Evolutionary conservation across 2,329 filamentous ascomycete genomes (phyloP), one percentile per base, ranked within the genome.

Genomic region (Stachybotrys chartarum): DNA sequence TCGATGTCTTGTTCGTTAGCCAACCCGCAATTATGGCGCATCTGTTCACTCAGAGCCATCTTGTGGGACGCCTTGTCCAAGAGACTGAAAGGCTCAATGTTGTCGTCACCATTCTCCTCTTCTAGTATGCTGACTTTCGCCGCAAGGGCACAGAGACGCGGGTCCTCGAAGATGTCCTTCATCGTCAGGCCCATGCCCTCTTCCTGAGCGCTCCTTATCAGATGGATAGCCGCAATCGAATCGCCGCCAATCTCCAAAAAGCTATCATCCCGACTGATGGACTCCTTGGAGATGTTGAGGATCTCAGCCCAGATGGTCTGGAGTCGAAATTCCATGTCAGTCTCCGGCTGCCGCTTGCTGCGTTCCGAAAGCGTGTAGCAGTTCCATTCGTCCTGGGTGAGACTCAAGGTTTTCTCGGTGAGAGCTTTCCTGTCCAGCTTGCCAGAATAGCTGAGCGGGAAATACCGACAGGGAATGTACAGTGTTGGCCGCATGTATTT

Each of bases 181-280:
- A 60, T 56, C 11, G 58, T 52, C 1, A 61, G 51, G 11, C 30
- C n/a, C 3, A 57, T 7, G 0, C 55, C 55, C 1, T 14, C 52
- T 12, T 57, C 52, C 16, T 56, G 56, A 5, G 55, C 56, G 12
- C 14, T 18, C 1, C 54, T 54, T 3, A 58, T 55, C 10, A 62
- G 46, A 17, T 52, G 11, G 45, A 68, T 68, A 1, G 65, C 64
- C 0, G 57, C 55, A 11, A 68, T 59, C 2, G 65, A 68, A 24
- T 66, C 63, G 6, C 66, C 66, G 1, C 66, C 66, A 3, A 68
- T 58, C 3, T 54, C 48, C 32, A 68, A 62, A 56, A 68, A 68
- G 51, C 60, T 61, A 35, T 63, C 59, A 5, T 61, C 57, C 3
- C 65, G 57, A 8, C 70, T 67, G 30, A 77, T 73, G 1, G 52